A percentile compares a stretch with the other conserved stretches of the same genome.
phyloP scores from a whole-genome alignment of 192 early-diverging fungal genomes.

The Coemansia sp. region DNA sequence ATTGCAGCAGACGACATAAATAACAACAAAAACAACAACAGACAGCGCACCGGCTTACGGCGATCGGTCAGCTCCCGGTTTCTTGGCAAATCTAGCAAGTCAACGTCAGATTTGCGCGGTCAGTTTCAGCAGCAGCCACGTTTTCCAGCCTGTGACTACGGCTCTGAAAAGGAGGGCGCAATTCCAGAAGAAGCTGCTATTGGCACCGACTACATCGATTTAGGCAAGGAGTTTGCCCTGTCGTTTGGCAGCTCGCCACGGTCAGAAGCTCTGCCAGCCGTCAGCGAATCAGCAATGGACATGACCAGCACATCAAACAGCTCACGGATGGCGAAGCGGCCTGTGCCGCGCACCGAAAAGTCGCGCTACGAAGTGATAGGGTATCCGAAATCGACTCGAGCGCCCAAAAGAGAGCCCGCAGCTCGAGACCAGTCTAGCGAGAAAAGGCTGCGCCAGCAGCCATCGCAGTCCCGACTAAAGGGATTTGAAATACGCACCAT shows the following conservation, averaged over 20 bases:
- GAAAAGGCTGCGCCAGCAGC: conserved; percentile 5
- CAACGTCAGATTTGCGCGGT: conserved; percentile 20
- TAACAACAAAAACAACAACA: conserved; percentile 8
- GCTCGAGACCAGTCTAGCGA: not conserved
- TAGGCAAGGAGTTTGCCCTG: conserved; percentile 8
- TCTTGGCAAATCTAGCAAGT: conserved; percentile 15
- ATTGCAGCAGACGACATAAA: conserved; percentile 4
- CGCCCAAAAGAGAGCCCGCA: conserved; percentile 1
- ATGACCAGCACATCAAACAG: conserved; percentile 7
- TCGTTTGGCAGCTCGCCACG: conserved; percentile 3
- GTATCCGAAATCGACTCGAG: conserved; percentile 39
- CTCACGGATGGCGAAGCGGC: conserved; percentile 21
- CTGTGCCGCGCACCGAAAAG: conserved; percentile 10
- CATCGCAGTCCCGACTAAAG: conserved; percentile 28
- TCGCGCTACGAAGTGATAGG: conserved; percentile 28
- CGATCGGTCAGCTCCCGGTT: conserved; percentile 36
- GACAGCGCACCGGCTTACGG: conserved; percentile 20
- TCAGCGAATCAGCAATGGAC: not conserved
- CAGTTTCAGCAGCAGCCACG: conserved; percentile 4
- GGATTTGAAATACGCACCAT: conserved; percentile 47
- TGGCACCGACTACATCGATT: conserved; percentile 5
- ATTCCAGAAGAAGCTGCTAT: conserved; percentile 4
- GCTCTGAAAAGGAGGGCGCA: conserved; percentile 7
- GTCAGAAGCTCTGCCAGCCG: not conserved
- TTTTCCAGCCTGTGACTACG: not conserved